These are phyloP conservation scores for Austroboletus olivaceoglutinosus DNA, from an alignment of 1,284 basidiomycete species.

Conservation along the genomic window DNA sequence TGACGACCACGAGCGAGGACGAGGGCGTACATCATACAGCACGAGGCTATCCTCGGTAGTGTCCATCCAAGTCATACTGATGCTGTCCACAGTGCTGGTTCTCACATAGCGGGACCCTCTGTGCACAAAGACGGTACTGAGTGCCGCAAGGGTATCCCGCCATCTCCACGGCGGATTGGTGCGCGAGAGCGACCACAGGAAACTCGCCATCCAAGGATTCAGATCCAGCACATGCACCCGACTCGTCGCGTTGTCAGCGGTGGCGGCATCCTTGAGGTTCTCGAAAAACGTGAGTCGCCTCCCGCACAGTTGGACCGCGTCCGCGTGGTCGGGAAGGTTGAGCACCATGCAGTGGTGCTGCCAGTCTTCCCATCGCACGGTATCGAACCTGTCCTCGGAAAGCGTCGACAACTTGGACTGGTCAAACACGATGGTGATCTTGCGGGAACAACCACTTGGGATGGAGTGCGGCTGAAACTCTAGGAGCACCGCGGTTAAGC, in stretches of 20 bases:
- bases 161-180: conserved; percentile 32
- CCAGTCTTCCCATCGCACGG: conserved; percentile 35
- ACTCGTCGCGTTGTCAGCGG: conserved; percentile 10
- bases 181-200: conserved; percentile 28
- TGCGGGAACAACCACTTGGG: conserved; percentile 34
- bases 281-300: conserved; percentile 34
- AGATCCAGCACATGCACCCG: conserved; percentile 34
- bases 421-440: conserved; percentile 31
- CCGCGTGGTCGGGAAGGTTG: conserved; percentile 33
- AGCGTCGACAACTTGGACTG: conserved; percentile 23
- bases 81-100: conserved; percentile 32
- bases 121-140: conserved; percentile 31
- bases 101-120: conserved; percentile 28
- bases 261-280: conserved; percentile 16
- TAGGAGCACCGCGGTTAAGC: conserved; percentile 27
- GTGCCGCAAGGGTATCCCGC: conserved; percentile 23
- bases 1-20: background rate
- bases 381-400: conserved; percentile 15
- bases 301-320: conserved; percentile 32
- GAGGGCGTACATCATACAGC: conserved; percentile 29
- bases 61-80: conserved; percentile 35
- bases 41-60: conserved; percentile 34
- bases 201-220: conserved; percentile 29
- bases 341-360: conserved; percentile 33
- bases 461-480: conserved; percentile 28